These are phyloP conservation scores for Sphagnum contortum DNA, from an alignment of 225 moss, liverwort and hornwort genomes.

Conservation along the genomic window DNA sequence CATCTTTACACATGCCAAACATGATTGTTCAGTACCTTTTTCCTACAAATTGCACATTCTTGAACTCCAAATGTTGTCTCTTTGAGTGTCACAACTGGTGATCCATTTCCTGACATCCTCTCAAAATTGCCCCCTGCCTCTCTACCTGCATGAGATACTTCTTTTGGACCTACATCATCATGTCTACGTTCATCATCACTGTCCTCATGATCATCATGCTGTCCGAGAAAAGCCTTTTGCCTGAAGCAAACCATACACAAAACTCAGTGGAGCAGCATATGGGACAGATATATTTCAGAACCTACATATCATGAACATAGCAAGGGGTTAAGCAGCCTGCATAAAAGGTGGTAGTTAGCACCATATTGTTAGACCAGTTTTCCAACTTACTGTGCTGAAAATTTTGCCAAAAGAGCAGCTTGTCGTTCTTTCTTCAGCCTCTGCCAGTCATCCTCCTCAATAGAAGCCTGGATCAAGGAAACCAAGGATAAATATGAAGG, in stretches of 20 bases:
- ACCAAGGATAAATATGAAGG: too few relatives aligned
- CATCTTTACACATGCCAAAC: too few relatives aligned
- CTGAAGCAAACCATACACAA: slow-evolving; percentile 17
- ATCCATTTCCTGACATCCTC: too few relatives aligned
- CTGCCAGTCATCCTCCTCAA: slow-evolving; percentile 51
- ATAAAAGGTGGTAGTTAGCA: too few relatives aligned
- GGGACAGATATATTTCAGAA: too few relatives aligned
- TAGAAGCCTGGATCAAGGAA: background rate
- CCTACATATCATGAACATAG: too few relatives aligned
- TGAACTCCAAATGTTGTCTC: slow-evolving; percentile 4
- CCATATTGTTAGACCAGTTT: too few relatives aligned
- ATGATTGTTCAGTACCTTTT: slow-evolving; percentile 37
- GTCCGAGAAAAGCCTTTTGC: slow-evolving; percentile 77
- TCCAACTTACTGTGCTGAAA: slow-evolving; percentile 63
- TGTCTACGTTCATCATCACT: too few relatives aligned
- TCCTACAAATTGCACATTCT: slow-evolving; percentile 88
- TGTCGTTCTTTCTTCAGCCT: slow-evolving; percentile 79
- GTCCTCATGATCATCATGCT: slow-evolving; percentile 27
- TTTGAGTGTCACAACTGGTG: too few relatives aligned
- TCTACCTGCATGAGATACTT: too few relatives aligned
- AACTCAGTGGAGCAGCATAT: too few relatives aligned
- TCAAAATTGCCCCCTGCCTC: slow-evolving; percentile 5
- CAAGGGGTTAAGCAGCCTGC: too few relatives aligned
- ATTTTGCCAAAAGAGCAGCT: slow-evolving; percentile 82
- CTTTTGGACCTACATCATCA: slow-evolving; percentile 20